Conservation (phyloP, 1,284 basidiomycete species). For the Coniferiporia sulphurascens region DNA sequence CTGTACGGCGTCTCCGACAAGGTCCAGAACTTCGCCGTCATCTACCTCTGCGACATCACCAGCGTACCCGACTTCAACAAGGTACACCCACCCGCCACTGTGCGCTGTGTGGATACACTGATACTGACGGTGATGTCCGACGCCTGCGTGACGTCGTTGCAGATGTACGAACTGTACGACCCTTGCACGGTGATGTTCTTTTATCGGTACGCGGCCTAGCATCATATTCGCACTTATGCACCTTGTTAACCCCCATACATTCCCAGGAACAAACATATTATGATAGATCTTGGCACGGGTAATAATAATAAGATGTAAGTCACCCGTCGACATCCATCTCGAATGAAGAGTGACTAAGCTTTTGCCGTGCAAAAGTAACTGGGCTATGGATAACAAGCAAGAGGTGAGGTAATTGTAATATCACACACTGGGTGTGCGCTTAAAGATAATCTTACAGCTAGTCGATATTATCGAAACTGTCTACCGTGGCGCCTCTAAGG, state of each 20-base stretch:
- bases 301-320: conserved; percentile 99
- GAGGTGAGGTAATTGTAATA: conserved; percentile 51
- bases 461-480: conserved; percentile 99
- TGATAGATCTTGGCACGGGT: conserved; percentile 99
- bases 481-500: conserved; percentile 96
- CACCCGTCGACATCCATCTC: background rate
- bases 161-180: conserved; percentile 96
- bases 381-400: conserved; percentile 97
- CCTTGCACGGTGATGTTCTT: conserved; percentile 98
- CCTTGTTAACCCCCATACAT: conserved; percentile 7
- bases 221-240: background rate
- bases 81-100: conserved; percentile 45
- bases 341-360: conserved; percentile 7
- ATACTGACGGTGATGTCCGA: conserved; percentile 1
- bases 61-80: conserved; percentile 99
- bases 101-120: conserved; percentile 23
- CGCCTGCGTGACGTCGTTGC: background rate
- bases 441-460: conserved; percentile 45
- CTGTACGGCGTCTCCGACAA: conserved; percentile 90
- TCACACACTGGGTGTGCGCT: background rate
- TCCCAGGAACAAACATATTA: conserved; percentile 94
- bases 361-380: conserved; percentile 58
- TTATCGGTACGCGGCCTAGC: conserved; percentile 63
- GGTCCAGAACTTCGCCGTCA: conserved; percentile 97
- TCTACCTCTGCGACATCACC: conserved; percentile 94